These are phyloP conservation scores for Leishmania aethiopica DNA, from an alignment of 208 protist species.

Conservation along the genomic window DNA sequence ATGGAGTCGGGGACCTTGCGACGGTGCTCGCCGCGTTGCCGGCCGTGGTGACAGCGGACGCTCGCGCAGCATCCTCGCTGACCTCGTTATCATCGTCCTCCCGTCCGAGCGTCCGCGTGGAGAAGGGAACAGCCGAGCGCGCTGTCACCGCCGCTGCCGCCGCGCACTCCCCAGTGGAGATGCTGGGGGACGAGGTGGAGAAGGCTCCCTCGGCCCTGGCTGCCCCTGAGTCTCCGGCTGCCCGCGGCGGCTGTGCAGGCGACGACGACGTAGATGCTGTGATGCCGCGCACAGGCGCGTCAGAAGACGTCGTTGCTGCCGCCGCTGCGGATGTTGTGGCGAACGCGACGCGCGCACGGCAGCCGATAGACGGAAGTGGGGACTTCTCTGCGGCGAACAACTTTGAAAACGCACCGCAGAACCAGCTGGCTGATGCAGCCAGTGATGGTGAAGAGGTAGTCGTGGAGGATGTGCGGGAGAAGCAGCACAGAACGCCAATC, in stretches of 20 bases:
- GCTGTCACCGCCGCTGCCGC: background rate
- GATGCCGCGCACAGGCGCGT: background rate
- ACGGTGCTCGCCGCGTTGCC: background rate
- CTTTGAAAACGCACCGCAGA: background rate
- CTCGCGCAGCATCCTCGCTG: background rate
- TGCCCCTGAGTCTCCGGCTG: background rate
- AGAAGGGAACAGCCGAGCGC: background rate
- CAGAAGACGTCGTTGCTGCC: background rate
- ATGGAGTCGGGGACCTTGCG: background rate
- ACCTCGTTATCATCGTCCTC: background rate
- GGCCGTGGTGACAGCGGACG: background rate
- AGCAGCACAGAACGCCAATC: background rate
- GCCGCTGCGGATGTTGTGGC: background rate
- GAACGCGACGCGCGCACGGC: background rate
- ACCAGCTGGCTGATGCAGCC: background rate
- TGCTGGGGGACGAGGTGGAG: background rate
- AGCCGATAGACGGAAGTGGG: background rate
- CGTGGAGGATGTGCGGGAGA: background rate
- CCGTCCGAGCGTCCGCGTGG: background rate
- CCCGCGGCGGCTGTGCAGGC: background rate
- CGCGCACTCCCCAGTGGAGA: background rate
- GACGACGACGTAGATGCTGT: background rate
- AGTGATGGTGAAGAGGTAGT: background rate
- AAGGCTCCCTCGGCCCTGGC: background rate
- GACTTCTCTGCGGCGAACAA: background rate